Percentiles rank a stretch among this genome's conserved stretches.
These are phyloP conservation scores for Aspergillus sp. DNA, from an alignment of 2,329 filamentous ascomycete genomes.

Conservation along the genomic window DNA sequence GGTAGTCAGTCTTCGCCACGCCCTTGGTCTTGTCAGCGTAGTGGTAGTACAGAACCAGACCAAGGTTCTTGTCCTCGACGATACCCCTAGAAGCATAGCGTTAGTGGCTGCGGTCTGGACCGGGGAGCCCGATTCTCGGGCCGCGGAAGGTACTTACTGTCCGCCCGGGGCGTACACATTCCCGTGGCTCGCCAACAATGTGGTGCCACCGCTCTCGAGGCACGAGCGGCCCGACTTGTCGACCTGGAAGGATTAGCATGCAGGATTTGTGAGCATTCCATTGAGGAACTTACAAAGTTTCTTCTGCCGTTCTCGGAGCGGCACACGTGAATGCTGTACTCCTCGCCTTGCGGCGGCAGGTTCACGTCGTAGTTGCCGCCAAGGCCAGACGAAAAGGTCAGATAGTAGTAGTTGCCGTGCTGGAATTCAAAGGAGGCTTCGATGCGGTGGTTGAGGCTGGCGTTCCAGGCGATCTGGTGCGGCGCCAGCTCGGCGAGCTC, in stretches of 20 bases:
- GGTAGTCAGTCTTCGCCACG: constrained; percentile 43
- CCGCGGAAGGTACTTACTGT: constrained; percentile 49
- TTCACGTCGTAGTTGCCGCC: constrained; percentile 55
- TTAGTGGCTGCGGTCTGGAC: no score
- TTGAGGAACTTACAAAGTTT: constrained; percentile 46
- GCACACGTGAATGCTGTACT: constrained; percentile 66
- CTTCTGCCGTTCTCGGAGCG: constrained; percentile 52
- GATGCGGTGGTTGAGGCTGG: constrained; percentile 50
- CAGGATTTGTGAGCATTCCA: not conserved
- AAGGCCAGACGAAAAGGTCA: constrained; percentile 61
- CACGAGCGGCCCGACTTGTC: constrained; percentile 57
- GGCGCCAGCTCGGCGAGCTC: constrained; percentile 31
- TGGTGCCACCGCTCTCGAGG: constrained; percentile 56
- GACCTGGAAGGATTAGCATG: constrained; percentile 25
- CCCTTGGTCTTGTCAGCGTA: constrained; percentile 55
- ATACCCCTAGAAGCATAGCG: constrained; percentile 23
- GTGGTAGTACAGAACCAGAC: constrained; percentile 62
- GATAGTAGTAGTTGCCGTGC: constrained; percentile 58
- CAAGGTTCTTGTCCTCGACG: constrained; percentile 34
- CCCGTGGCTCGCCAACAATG: constrained; percentile 59
- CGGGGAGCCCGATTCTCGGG: not conserved
- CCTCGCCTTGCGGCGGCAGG: constrained; percentile 53
- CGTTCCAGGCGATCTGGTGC: constrained; percentile 54
- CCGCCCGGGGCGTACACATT: constrained; percentile 65
- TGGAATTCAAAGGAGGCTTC: constrained; percentile 59